Evolutionary conservation across 1,284 basidiomycete species (phyloP), one percentile per base, ranked within the genome.

Genomic region (Trichosporon sp.): DNA sequence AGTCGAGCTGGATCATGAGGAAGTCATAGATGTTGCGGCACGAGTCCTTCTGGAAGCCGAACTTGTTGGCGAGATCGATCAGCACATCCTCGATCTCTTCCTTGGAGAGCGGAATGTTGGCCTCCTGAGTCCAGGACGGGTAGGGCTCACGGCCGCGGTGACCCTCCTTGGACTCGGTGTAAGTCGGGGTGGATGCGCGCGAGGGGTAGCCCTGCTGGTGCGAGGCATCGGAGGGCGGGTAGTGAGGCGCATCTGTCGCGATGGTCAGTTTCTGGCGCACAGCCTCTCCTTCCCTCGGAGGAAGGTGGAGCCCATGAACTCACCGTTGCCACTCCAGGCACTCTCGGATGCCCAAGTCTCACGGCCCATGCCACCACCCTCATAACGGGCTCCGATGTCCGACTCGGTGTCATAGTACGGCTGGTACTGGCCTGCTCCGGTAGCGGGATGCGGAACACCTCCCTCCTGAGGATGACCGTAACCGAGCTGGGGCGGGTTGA

Each of bases 31-130:
- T 83, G 81, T 86, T 86, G 73, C 85, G 81, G 74, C 83, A 85
- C 21, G 82, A 83, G 67, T 81, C 91, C 89, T 93, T 84, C 90
- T 95, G 95, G 80, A 99, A 99, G 70, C 95, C 96, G 81, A 99
- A 99, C 83, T 99, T 99, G 85, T 99, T 94, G 34, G 94, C 90
- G 25, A 99, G 85, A 82, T 99, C 96, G 67, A 98, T 88, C 76
- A 99, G 93, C 61, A 99, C 92, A 78, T 99, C 95, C 81, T 99
- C 95, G 65, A 99, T 98, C 83, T 99, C 96, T 73, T 99, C 95
- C 83, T 97, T 98, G 33, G 93, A 94, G 11, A 99, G 84, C 13
- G 95, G 95, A 66, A 97, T 96, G 73, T 93, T 88, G 59, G 91
- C 88, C 65, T 97, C 94, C 46, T 88, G 82, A 16, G 88, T 88